Evolutionary conservation across 371 early-diverging fungal species (phyloP).

Genomic region (Dinochytrium kinnereticum): DNA sequence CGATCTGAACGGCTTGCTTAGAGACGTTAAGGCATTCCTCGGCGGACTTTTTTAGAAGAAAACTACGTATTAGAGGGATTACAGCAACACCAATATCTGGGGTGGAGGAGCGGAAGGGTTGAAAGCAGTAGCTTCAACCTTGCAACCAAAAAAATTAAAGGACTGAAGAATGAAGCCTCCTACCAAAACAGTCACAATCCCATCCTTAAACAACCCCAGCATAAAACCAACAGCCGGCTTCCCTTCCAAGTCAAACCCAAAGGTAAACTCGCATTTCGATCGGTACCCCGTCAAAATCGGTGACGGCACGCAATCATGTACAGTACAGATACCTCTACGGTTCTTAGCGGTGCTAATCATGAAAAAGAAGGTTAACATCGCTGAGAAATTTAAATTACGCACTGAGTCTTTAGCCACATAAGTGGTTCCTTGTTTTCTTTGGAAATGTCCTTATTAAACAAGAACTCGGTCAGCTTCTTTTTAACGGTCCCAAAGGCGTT

Average conservation of each 20-base stretch:
- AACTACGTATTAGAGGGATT: neutral
- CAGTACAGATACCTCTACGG: slow-evolving; percentile 48
- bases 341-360: slow-evolving; percentile 7
- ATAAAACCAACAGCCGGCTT: slow-evolving; percentile 73
- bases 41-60: slow-evolving; percentile 38
- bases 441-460: slow-evolving; percentile 35
- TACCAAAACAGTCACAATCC: slow-evolving; percentile 59
- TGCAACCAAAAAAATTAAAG: neutral
- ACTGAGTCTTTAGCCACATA: slow-evolving; percentile 28
- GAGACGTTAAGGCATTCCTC: slow-evolving; percentile 60
- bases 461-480: slow-evolving; percentile 31
- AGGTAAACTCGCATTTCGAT: slow-evolving; percentile 82
- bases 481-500: slow-evolving; percentile 32
- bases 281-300: slow-evolving; percentile 72
- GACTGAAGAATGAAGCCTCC: neutral
- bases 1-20: slow-evolving; percentile 60
- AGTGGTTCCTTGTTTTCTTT: slow-evolving; percentile 26
- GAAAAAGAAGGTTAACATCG: slow-evolving; percentile 16
- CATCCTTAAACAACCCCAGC: slow-evolving; percentile 69
- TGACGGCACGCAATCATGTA: slow-evolving; percentile 63
- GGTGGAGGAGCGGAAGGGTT: neutral
- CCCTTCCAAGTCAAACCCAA: slow-evolving; percentile 68
- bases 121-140: no score
- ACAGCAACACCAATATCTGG: no score
- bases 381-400: slow-evolving; percentile 3